Conservation (phyloP, 345 rosid species). For the Anastatica hierochuntica region DNA sequence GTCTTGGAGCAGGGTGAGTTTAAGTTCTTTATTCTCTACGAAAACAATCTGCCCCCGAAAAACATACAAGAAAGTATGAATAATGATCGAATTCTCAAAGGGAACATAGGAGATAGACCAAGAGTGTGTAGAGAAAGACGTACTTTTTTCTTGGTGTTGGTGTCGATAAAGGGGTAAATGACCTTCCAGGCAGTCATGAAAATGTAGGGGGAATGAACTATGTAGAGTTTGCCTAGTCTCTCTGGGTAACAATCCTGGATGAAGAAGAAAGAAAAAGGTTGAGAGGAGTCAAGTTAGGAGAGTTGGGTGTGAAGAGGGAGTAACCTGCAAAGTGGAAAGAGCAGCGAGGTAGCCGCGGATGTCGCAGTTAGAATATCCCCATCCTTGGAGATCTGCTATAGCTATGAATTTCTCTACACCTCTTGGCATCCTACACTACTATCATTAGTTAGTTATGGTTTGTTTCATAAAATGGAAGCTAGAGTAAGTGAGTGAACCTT, state of each 20-base stretch:
- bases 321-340: conserved; percentile 65
- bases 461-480: too few relatives aligned
- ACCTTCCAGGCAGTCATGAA: conserved; percentile 91
- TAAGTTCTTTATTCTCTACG: conserved; percentile 63
- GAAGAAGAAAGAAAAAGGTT: too few relatives aligned
- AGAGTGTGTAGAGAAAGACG: too few relatives aligned
- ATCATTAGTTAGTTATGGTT: too few relatives aligned
- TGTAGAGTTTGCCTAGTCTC: conserved; percentile 62
- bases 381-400: conserved; percentile 72
- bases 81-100: not conserved
- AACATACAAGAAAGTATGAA: not conserved
- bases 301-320: too few relatives aligned
- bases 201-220: conserved; percentile 65
- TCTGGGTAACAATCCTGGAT: conserved; percentile 94
- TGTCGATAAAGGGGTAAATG: conserved; percentile 72
- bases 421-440: conserved; percentile 47
- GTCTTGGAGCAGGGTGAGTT: conserved; percentile 47
- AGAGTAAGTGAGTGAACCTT: conserved; percentile 46
- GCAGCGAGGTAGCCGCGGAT: conserved; percentile 62
- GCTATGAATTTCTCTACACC: conserved; percentile 66
- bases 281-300: too few relatives aligned
- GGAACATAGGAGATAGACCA: too few relatives aligned
- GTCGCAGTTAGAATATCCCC: conserved; percentile 81
- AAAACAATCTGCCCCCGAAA: conserved; percentile 59
- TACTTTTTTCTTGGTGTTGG: conserved; percentile 84